Evolutionary conservation across 305 asterid genomes (phyloP), one percentile per base, ranked within the genome.

Genomic region (Solanum chacoense): DNA sequence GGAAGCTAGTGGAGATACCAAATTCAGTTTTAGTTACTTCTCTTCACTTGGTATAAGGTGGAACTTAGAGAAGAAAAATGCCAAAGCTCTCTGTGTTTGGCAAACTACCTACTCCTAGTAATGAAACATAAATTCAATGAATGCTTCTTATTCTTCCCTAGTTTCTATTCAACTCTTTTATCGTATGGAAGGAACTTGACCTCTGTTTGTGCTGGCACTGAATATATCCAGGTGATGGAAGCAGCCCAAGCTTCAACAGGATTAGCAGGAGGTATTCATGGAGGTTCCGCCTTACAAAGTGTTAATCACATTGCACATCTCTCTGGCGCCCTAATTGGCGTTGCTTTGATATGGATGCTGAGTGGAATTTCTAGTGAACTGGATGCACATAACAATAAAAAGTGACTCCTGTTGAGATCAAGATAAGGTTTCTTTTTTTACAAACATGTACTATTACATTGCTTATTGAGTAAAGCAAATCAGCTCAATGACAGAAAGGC

Each of bases 171-270:
- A 13, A 7, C 1, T 12, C 0, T 77, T 22, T 26, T 80, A 83
- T 26, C 16, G 8, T 59, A 59, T 59, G 69, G 69, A 84, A 84
- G 42, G 31, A 84, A 84, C 74, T 32, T 84, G 87, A 59, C 34
- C n/a, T 22, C 13, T 59, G 75, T 11, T 59, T 3, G 5, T 38
- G 74, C 90, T 63, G 71, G 26, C 71, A 63, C 71, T 63, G 71
- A 63, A 63, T 63, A 63, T 63, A 22, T 22, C 28, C 92, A 97
- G 99, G 98, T 97, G 74, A 96, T 96, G 98, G 99, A 97, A 92
- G 99, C 99, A 69, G 99, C 98, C 88, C 97, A 97, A 91, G 97
- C 97, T 81, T 97, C 99, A 3, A 92, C 97, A 34, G 93, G 91
- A 90, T 65, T 95, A 34, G 94, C 95, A 10, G 93, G 97, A 77